Conservation (phyloP, 2,329 filamentous ascomycete species). For the Scolecobasidium constrictum region DNA sequence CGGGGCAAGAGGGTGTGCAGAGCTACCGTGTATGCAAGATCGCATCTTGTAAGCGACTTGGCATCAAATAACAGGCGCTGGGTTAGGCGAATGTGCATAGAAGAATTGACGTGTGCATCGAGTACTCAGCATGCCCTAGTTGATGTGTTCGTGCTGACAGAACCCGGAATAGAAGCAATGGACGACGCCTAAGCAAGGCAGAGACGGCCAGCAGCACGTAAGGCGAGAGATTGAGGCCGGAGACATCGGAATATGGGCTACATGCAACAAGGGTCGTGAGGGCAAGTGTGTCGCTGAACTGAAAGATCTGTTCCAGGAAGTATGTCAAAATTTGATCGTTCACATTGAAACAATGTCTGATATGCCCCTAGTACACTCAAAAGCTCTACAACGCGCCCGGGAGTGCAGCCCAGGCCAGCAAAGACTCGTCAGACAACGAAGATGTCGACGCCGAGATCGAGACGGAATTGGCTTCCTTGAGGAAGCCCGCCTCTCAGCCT, state of each 20-base stretch:
- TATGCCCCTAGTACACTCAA: conserved; percentile 48
- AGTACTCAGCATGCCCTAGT: too few species aligned
- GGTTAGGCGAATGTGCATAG: background rate
- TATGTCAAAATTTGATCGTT: conserved; percentile 24
- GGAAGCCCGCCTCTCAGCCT: conserved; percentile 35
- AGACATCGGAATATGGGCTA: conserved; percentile 67
- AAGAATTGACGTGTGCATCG: too few species aligned
- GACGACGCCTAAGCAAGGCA: conserved; percentile 21
- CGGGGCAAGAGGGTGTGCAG: too few species aligned
- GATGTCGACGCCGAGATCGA: conserved; percentile 66
- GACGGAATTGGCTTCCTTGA: conserved; percentile 58
- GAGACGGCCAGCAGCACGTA: conserved; percentile 1
- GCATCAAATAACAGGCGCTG: too few species aligned
- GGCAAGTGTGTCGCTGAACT: conserved; percentile 59
- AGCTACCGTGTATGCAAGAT: too few species aligned
- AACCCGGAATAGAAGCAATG: conserved; percentile 25
- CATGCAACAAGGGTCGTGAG: conserved; percentile 63
- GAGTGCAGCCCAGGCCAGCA: conserved; percentile 30
- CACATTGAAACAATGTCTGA: conserved; percentile 1
- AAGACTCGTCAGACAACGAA: conserved; percentile 20
- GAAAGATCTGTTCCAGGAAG: conserved; percentile 54
- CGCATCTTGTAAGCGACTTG: too few species aligned
- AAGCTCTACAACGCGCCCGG: conserved; percentile 33
- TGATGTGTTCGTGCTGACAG: too few species aligned
- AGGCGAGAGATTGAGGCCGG: conserved; percentile 47